Evolutionary conservation across 2,329 filamentous ascomycete genomes (phyloP).

Genomic region (Celoporthe dispersa): DNA sequence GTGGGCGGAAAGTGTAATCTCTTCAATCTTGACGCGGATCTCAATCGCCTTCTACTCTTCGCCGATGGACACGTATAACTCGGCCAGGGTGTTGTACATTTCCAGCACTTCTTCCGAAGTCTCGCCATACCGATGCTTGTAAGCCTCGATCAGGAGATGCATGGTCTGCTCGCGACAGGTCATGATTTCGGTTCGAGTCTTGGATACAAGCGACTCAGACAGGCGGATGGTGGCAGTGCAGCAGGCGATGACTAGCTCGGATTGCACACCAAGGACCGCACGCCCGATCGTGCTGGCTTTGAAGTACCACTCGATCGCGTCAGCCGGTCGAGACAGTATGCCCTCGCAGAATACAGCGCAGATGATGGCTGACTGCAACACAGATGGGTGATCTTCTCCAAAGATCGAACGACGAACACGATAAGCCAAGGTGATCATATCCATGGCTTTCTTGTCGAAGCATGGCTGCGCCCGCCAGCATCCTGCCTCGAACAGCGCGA

Average conservation of each 20-base stretch:
- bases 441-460: background rate
- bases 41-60: constrained; percentile 6
- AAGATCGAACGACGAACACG: constrained; percentile 8
- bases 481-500: constrained; percentile 7
- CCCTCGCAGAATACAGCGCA: constrained; percentile 2
- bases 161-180: constrained; percentile 6
- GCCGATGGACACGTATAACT: constrained; percentile 1
- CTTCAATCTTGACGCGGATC: constrained; percentile 8
- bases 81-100: constrained; percentile 3
- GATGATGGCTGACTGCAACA: constrained; percentile 8
- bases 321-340: background rate
- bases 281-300: constrained; percentile 10
- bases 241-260: constrained; percentile 8
- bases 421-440: background rate
- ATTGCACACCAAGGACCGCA: background rate
- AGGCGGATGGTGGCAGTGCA: constrained; percentile 3
- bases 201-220: background rate
- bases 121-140: constrained; percentile 8
- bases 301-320: constrained; percentile 8
- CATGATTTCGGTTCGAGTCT: background rate
- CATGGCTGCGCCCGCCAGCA: background rate
- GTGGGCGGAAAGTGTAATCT: background rate
- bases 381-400: background rate
- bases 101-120: constrained; percentile 4
- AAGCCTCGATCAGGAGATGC: background rate